Base-by-base conservation (phyloP, 202 grass and related monocot genomes). In the Elaeis oleifera region DNA sequence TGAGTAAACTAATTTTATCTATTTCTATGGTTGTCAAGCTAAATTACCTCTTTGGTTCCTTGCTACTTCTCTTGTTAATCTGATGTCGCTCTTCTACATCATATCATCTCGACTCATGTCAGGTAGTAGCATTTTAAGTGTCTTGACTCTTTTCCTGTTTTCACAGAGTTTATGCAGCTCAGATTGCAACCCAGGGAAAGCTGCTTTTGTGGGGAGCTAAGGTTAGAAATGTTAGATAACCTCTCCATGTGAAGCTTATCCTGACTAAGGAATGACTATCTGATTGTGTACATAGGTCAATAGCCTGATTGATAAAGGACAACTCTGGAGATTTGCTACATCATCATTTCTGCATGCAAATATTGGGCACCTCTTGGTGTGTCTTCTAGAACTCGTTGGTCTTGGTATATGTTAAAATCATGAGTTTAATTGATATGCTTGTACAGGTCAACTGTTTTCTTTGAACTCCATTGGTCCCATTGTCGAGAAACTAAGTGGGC, bases 141-240 rank as follows among this genome's bases (percentile, higher is more conserved):
- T 60, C 65, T 16, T 32, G 65, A 68, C 56, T 81, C 6, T 69
- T 83, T 74, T 79, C 1, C 50, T 70, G 54, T 76, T 19, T 58
- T 53, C 23, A 21, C 53, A 97, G 92, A 77, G 77, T 78, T 55
- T 97, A 91, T 64, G 73, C 81, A 0, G 88, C 84, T 75, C 92
- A 97, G 71, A 60, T 97, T 77, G 81, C 82, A 83, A 76, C 87
- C 4, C 67, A 88, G 65, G 88, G 92, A 68, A 84, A 67, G 61
- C 71, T 97, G 58, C 74, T 97, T 73, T 52, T 89, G 26, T 97
- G 71, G 88, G 92, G 92, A 72, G 84, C 92, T 56, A 96, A 96
- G 91, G 91, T 96, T 74, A 18, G 79, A 73, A 78, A 49, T 29
- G 18, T 60, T 1, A 16, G 22, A 74, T 77, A 59, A 78, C 65